Evolutionary conservation across 768 basidiomycete species (phyloP), one percentile per base, ranked within the genome.

Genomic region (Collybiopsis luxurians): DNA sequence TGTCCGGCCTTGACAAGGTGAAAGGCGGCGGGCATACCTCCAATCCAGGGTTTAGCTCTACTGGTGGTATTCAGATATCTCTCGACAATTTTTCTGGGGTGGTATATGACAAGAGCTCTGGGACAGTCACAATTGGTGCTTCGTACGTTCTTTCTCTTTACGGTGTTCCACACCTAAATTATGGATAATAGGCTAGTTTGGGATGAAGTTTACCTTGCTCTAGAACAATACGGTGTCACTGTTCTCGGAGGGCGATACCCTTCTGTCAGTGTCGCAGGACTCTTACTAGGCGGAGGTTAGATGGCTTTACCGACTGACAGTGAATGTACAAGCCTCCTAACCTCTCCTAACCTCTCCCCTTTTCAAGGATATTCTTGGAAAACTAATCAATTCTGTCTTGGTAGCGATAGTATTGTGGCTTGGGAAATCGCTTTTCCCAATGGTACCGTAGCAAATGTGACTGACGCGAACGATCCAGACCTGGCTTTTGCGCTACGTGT

Each of bases 1-100:
- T 34, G 13, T 34, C 31, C 13, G 5, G 5, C 6, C 17, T 9
- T 44, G 6, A 6, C 47, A 42, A 84, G 84, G 76, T 86, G 52
- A 87, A 84, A 65, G 78, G 84, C 19, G 85, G 82, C 11, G 85
- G 85, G 0, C 85, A 86, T 64, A 58, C 78, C 0, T 61, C 74
- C 2, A 85, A 84, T 62, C 77, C 73, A 0, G 79, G 79, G 1
- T 85, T 85, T 58, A 82, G 82, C 0, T 86, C 86, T 0, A 86
- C 85, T 0, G 57, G 64, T 0, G 85, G 84, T 28, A 76, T 87
- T 13, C 82, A 82, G 17, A 85, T 87, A 9, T 67, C 80, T 6
- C 78, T 86, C 80, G 64, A 57, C 30, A 67, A 72, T 1, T 83
- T 85, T 63, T 69, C 71, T 4, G 58, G 75, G 17, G 74, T 82